phyloP scores from a whole-genome alignment of 768 basidiomycete species.

The Nidularia pulvinata region DNA sequence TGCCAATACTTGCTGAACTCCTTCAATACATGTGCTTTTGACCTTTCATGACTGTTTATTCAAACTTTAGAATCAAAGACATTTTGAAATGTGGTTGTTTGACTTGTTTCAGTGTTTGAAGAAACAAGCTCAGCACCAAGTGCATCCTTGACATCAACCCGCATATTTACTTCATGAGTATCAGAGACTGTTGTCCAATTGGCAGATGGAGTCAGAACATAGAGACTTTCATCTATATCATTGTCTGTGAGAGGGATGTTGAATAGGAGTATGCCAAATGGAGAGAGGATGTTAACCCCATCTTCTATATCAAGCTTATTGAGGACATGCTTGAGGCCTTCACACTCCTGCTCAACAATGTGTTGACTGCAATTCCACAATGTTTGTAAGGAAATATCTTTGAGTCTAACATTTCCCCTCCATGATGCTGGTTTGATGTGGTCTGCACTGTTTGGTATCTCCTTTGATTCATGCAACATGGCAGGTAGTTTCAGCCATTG shows the following conservation, averaged over 20 bases:
- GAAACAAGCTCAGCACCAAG: constrained; percentile 10
- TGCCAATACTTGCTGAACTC: constrained; percentile 10
- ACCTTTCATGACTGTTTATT: constrained; percentile 4
- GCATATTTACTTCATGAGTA: constrained; percentile 3
- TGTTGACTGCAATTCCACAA: constrained; percentile 23
- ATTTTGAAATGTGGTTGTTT: neutral
- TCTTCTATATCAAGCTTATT: neutral
- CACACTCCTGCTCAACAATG: constrained; percentile 9
- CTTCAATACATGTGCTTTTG: constrained; percentile 8
- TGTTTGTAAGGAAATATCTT: constrained; percentile 18
- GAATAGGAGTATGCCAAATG: constrained; percentile 9
- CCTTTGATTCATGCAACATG: constrained; percentile 15
- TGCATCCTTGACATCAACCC: no score
- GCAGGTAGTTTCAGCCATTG: constrained; percentile 26
- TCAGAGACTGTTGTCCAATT: no score
- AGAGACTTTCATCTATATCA: constrained; percentile 17
- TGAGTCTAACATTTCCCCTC: constrained; percentile 24
- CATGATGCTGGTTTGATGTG: constrained; percentile 33
- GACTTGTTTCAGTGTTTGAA: no score
- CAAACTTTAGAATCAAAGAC: neutral
- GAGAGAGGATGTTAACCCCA: constrained; percentile 10
- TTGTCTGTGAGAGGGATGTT: constrained; percentile 7
- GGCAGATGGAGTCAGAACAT: neutral
- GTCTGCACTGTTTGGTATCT: constrained; percentile 18
- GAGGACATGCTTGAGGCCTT: neutral